Base-by-base conservation (phyloP, 495 filamentous ascomycete genomes). In the Aspergillus wentii region DNA sequence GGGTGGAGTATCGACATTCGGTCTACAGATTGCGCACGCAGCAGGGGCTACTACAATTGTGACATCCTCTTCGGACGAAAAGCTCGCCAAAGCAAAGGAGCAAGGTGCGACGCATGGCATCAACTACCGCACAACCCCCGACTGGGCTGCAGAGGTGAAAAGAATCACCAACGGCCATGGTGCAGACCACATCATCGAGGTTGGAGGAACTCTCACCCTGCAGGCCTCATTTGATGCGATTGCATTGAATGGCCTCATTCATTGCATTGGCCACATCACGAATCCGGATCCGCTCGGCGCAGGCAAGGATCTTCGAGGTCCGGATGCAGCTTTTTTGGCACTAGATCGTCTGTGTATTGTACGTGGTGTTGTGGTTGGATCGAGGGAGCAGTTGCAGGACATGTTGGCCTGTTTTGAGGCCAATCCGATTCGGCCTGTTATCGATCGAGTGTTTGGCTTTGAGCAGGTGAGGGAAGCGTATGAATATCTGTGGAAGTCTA, bases 151-250 rank as follows among this genome's bases (percentile, higher is more conserved):
- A 1, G 51, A 49, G 30, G 56, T 54, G 7, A 35, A 45, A 28
- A 29, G 38, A 13, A 31, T 64, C 7, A 63, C 56, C 2, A 28
- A 46, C n/a, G 58, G 56, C 1, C 40, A 42, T 17, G 46, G 46
- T 5, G 52, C 43, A 20, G 43, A 51, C 30, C 54, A 71, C 30
- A 66, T 78, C 21, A 50, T 78, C 23, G 73, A 78, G 42, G 61
- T 67, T 40, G 73, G 71, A 1, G 73, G 72, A 7, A 60, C 65
- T 18, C 33, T 50, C 11, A 77, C 72, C 7, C 35, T 74, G 27
- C 49, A 34, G 41, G 13, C 61, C 32, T 59, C 54, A 3, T 64
- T 73, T 38, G 57, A 64, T 7, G 59, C 58, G 22, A 50, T 72
- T 8, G 56, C 56, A 6, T 66, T 69, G 45, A 59, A 62, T 3